These are phyloP conservation scores for Peronospora belbahrii DNA, from an alignment of 352 stramenopile species.

Conservation along the genomic window DNA sequence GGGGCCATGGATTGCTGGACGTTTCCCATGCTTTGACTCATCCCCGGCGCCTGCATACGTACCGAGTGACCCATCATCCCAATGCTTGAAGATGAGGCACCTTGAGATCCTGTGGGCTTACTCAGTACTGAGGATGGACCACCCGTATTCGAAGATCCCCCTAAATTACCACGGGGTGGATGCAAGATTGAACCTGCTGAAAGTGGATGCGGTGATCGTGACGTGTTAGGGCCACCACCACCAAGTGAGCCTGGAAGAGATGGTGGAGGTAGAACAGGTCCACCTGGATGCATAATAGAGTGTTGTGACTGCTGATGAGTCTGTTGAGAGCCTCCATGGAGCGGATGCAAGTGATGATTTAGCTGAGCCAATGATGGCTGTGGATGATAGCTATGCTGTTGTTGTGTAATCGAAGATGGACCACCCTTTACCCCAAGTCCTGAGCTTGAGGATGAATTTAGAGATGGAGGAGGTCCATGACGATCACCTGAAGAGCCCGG, in stretches of 20 bases:
- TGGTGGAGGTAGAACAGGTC: constrained; percentile 53
- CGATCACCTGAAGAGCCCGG: constrained; percentile 58
- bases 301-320: constrained; percentile 17
- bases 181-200: constrained; percentile 61
- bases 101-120: constrained; percentile 35
- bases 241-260: constrained; percentile 51
- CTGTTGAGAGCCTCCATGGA: constrained; percentile 50
- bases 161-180: constrained; percentile 38
- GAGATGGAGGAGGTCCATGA: constrained; percentile 39
- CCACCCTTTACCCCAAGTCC: constrained; percentile 35
- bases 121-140: constrained; percentile 44
- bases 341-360: constrained; percentile 54
- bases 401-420: constrained; percentile 12
- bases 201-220: constrained; percentile 59
- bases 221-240: constrained; percentile 29
- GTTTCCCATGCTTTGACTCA: constrained; percentile 39
- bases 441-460: constrained; percentile 25
- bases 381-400: constrained; percentile 53
- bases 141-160: constrained; percentile 18
- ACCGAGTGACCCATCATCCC: constrained; percentile 52
- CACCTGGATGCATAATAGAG: constrained; percentile 49
- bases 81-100: constrained; percentile 12
- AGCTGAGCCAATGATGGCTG: constrained; percentile 64
- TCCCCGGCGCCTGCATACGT: constrained; percentile 41
- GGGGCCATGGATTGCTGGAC: constrained; percentile 25